Evolutionary conservation across 164 flowering plant species (phyloP), one percentile per base, ranked within the genome.

Genomic region (Buxus sempervirens): DNA sequence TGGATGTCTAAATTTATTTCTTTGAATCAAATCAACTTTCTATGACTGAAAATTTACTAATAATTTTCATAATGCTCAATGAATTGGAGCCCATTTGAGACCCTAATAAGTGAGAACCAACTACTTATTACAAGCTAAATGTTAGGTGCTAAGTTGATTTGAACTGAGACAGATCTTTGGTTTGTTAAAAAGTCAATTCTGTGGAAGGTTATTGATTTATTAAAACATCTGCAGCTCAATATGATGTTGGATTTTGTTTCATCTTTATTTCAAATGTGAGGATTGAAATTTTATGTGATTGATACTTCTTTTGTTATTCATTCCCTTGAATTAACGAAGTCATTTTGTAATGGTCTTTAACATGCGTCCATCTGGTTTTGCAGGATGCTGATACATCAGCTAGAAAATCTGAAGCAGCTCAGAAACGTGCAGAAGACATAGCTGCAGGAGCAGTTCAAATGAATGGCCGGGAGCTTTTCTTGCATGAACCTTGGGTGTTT

Each of bases 391-490:
- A 82, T 66, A 79, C 79, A 57, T 74, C 88, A 18, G 87, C 88
- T 54, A 84, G 75, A 59, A 83, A 77, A 70, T 86, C 83, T 41
- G 93, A 83, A 77, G 89, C 81, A 41, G 89, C 81, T 41, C 81
- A 88, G 75, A 88, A 87, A 72, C 91, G 91, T 20, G 88, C 82
- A 26, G 90, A 88, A 75, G 93, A 87, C 55, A 80, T 88, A 70
- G 86, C 87, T 62, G 75, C 88, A 7, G 96, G 93, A 57, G 64
- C 74, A 36, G 86, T 82, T 48, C 88, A 77, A 72, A 84, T 88
- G 91, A 90, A 88, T 76, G 96, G 96, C 12, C 85, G 96, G 16
- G 96, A 90, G 77, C 90, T 90, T 66, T 90, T 90, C 73, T 9
- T 75, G 70, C 88, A 83, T 67, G 89, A 90, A 60, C 96, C 96